Base-by-base conservation (phyloP, 441 rosid genomes). In the Erodium trifolium region DNA sequence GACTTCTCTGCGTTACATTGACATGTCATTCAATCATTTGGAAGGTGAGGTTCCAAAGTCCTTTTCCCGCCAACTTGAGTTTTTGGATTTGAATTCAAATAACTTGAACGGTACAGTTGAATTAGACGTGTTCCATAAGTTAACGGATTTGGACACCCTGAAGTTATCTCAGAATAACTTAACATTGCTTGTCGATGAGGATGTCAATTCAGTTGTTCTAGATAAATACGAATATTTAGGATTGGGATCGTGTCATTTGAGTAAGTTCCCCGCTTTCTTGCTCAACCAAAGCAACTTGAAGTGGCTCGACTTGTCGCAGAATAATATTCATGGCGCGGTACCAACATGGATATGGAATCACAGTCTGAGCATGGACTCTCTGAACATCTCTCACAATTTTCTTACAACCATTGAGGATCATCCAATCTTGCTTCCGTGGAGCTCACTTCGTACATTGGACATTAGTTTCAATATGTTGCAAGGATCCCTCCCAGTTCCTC, bases 201-300 rank as follows among this genome's bases (percentile, higher is more conserved):
- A 12, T 2, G 8, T 1, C 16, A 4, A 47, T 49, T 47, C 53
- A 10, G 55, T 49, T 2, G 5, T 13, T 49, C 16, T 13, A 49
- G 5, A 12, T n/a, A 49, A 49, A n/a, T 49, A 49, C 14, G 5
- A 11, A 0, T 1, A 0, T 49, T 6, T 49, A 13, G 55, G 41
- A 13, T 63, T 70, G 4, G 41, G 39, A 19, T 62, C 72, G 9
- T 59, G 67, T 59, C 62, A 43, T 14, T 14, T 70, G 5, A 45
- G 72, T 1, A 9, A 62, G n/a, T 2, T 70, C 1, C 67, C 72
- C 13, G n/a, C 16, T 0, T 70, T 70, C 27, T 6, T 70, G 0
- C 6, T 0, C 4, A 0, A 39, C 13, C 72, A n/a, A 43, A 62
- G 9, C 10, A 0, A 0, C 0, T 16, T 70, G 60, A 0, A 0